Base-by-base conservation (phyloP, 352 stramenopile species). In the Globisporangium iwayamae region DNA sequence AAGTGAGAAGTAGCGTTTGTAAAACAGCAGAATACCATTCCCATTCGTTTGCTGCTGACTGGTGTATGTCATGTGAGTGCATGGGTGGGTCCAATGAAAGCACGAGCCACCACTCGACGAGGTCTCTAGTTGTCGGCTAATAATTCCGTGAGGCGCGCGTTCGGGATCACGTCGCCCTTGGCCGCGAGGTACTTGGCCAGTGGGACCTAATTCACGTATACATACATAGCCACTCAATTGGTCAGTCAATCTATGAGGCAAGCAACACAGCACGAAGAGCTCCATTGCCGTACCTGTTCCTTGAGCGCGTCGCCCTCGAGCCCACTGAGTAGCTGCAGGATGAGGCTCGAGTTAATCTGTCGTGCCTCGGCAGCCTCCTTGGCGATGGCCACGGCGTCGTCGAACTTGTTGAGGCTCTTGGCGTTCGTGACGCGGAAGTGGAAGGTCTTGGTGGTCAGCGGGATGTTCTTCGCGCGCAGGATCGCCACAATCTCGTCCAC, bases 331-430 rank as follows among this genome's bases (percentile, higher is more conserved):
- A 94, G 69, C 66, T 76, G 62, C 45, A 94, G 73, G 54, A 94
- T 81, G 45, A 89, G 70, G 71, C 90, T 74, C 32, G 86, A 87
- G 74, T 94, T 94, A 69, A 94, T 88, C 69, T 91, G 77, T 46
- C 76, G 69, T 55, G 69, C 71, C 38, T 83, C 73, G 3, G 83
- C 82, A 7, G 81, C 82, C 56, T 91, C 68, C 66, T 79, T 88
- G 48, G 86, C 86, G n/a, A 90, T 66, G 4, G 69, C 69, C 30
- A 89, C 72, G 16, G 83, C 83, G n/a, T 75, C 66, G 57, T 89
- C 76, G 56, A 79, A 76, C 34, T 91, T 74, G 60, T 73, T 71
- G 60, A 85, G 73, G 53, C 73, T 72, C 70, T 87, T 89, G 58
- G 78, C 77, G 55, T 92, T 83, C 50, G 83, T 73, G 60, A 92